phyloP scores from a whole-genome alignment of 768 basidiomycete species.

The Inosperma sp. region DNA sequence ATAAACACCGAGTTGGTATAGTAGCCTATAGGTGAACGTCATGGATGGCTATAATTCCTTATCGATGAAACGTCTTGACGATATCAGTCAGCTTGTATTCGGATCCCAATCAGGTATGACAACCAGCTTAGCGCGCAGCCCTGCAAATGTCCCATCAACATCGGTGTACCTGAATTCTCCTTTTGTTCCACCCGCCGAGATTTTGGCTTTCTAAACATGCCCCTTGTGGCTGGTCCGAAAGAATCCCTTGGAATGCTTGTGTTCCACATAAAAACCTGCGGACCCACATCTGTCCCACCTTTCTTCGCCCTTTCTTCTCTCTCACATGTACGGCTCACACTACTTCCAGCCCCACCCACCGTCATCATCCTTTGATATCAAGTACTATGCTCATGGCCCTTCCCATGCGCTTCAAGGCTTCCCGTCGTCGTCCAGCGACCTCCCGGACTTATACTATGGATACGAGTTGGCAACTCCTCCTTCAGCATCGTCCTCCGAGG shows the following conservation, averaged over 20 bases:
- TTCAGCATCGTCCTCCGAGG: constrained; percentile 25
- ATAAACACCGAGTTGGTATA: no score
- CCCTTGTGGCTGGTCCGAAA: constrained; percentile 27
- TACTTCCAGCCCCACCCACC: constrained; percentile 2
- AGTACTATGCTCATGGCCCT: no score
- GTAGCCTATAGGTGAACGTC: no score
- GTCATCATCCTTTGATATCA: neutral
- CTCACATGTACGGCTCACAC: constrained; percentile 7
- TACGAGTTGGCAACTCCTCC: constrained; percentile 24
- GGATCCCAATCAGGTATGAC: no score
- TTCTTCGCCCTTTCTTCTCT: constrained; percentile 17
- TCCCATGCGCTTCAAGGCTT: no score
- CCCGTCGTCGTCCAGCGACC: no score
- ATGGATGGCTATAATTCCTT: no score
- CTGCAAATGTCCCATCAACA: no score
- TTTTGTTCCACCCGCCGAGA: constrained; percentile 26
- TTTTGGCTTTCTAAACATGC: constrained; percentile 29
- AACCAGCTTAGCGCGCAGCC: no score
- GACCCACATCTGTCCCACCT: constrained; percentile 12
- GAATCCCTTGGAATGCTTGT: constrained; percentile 24
- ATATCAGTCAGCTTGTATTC: no score
- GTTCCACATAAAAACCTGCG: constrained; percentile 24
- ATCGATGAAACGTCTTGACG: no score
- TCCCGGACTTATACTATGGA: constrained; percentile 28
- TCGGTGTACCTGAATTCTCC: constrained; percentile 35